Conservation (phyloP, 1,284 basidiomycete species). For the Binderoboletus segoi region DNA sequence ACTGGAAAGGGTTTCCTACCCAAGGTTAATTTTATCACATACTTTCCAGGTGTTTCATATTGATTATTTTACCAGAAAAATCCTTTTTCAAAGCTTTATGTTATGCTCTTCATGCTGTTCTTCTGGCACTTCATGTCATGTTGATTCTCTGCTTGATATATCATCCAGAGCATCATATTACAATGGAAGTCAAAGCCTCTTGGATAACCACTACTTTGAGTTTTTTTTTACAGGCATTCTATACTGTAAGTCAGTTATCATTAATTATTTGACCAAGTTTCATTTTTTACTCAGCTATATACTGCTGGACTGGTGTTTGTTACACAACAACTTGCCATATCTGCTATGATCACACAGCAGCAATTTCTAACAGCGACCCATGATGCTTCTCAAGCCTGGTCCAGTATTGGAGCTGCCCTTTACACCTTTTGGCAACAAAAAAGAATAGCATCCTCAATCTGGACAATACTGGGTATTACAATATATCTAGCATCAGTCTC, state of each 20-base stretch:
- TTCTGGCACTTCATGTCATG: constrained; percentile 3
- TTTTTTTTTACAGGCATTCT: constrained; percentile 1
- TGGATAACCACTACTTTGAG: background rate
- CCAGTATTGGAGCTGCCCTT: constrained; percentile 4
- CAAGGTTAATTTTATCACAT: background rate
- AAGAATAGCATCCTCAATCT: background rate
- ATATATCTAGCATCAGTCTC: constrained; percentile 9
- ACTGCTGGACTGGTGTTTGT: background rate
- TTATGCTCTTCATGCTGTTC: constrained; percentile 1
- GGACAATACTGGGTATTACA: constrained; percentile 7
- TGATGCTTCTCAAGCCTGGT: background rate
- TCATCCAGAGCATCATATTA: constrained; percentile 7
- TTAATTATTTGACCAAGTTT: background rate
- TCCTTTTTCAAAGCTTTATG: too few relatives aligned
- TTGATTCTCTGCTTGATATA: background rate
- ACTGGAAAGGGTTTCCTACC: background rate
- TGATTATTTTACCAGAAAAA: too few relatives aligned
- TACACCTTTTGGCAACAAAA: constrained; percentile 3
- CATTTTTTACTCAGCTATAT: background rate
- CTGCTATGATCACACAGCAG: background rate
- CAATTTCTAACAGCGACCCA: background rate
- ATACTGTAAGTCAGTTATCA: background rate
- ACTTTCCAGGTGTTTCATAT: too few relatives aligned
- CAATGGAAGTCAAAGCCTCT: background rate
- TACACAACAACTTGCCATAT: background rate